These are phyloP conservation scores for Drosera capensis DNA, from an alignment of 148 eudicot genomes.

Conservation along the genomic window DNA sequence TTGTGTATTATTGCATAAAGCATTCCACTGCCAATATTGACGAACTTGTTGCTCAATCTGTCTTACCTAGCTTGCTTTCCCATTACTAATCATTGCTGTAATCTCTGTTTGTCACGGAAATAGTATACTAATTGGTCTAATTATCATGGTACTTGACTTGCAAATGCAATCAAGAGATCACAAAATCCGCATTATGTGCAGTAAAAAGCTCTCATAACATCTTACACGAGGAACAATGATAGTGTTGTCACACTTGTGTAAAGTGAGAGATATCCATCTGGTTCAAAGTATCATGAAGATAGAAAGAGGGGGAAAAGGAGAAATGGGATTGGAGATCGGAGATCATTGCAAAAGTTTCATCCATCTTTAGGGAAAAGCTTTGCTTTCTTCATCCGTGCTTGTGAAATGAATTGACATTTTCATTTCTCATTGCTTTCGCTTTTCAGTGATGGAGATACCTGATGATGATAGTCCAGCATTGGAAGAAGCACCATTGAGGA, in stretches of 20 bases:
- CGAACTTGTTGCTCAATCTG: too few relatives aligned
- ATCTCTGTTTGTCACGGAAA: slow-evolving; percentile 5
- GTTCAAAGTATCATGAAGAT: slow-evolving; percentile 21
- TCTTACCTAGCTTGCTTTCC: slow-evolving; percentile 53
- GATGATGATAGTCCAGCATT: slow-evolving; percentile 25
- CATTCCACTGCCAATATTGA: too few relatives aligned
- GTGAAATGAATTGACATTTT: slow-evolving; percentile 9
- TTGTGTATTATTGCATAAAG: too few relatives aligned
- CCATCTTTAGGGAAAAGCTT: slow-evolving; percentile 6
- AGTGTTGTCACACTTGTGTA: slow-evolving; percentile 7
- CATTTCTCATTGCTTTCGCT: slow-evolving; percentile 1
- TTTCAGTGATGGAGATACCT: slow-evolving; percentile 24
- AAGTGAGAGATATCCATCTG: slow-evolving; percentile 12
- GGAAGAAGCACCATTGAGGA: slow-evolving; percentile 18
- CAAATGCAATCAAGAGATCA: too few relatives aligned
- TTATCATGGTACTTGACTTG: background rate
- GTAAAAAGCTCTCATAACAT: background rate
- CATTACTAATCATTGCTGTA: slow-evolving; percentile 19
- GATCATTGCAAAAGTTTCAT: slow-evolving; percentile 15
- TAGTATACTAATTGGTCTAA: background rate
- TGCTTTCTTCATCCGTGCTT: slow-evolving; percentile 9
- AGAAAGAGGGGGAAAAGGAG: slow-evolving; percentile 4
- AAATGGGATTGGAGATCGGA: slow-evolving; percentile 17
- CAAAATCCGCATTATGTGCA: too few relatives aligned
- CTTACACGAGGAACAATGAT: slow-evolving; percentile 12